phyloP scores from a whole-genome alignment of 2,329 filamentous ascomycete species.

The Penicillium sp. region DNA sequence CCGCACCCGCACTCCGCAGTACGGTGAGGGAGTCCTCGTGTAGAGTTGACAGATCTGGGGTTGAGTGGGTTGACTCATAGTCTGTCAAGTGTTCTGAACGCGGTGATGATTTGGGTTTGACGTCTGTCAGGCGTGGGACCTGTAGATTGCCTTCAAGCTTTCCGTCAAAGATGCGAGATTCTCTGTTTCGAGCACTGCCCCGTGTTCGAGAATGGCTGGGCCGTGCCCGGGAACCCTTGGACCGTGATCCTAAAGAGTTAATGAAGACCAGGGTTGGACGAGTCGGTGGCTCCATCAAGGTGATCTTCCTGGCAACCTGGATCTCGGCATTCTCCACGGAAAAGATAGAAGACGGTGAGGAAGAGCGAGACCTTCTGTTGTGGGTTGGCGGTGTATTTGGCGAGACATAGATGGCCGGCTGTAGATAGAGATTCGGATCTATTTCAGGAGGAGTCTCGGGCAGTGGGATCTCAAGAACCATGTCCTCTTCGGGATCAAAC shows the following conservation, averaged over 20 bases:
- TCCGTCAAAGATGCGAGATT: slow-evolving; percentile 15
- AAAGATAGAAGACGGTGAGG: slow-evolving; percentile 29
- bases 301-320: slow-evolving; percentile 35
- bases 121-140: slow-evolving; percentile 10
- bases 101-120: slow-evolving; percentile 2
- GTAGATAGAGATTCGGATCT: slow-evolving; percentile 30
- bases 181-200: slow-evolving; percentile 13
- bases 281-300: slow-evolving; percentile 30
- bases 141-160: slow-evolving; percentile 15
- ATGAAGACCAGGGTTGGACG: slow-evolving; percentile 36
- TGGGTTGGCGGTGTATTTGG: slow-evolving; percentile 21
- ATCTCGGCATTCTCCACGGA: slow-evolving; percentile 36
- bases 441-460: slow-evolving; percentile 29
- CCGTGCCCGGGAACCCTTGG: slow-evolving; percentile 13
- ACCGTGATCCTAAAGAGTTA: slow-evolving; percentile 24
- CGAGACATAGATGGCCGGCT: slow-evolving; percentile 31
- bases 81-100: slow-evolving; percentile 2
- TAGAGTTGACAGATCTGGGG: background rate
- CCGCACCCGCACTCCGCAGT: background rate
- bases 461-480: slow-evolving; percentile 35
- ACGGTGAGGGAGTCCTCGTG: slow-evolving; percentile 1
- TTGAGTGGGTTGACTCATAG: background rate
- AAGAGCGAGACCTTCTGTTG: slow-evolving; percentile 24
- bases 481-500: slow-evolving; percentile 34
- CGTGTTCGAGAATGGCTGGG: slow-evolving; percentile 11